These are phyloP conservation scores for Pythium catenulatum DNA, from an alignment of 352 stramenopile species.

Conservation along the genomic window DNA sequence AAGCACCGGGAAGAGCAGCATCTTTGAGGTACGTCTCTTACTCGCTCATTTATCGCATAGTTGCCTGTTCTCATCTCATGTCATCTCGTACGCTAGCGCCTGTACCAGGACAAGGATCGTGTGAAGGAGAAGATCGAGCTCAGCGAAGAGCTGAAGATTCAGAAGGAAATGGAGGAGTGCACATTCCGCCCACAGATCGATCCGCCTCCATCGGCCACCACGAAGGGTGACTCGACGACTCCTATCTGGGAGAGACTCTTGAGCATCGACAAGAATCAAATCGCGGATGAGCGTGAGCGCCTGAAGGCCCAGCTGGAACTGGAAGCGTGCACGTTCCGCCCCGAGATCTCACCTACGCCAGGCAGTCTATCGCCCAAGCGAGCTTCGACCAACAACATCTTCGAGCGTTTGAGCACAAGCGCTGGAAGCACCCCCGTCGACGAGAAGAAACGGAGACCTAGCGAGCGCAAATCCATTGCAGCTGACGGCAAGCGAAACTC, in stretches of 20 bases:
- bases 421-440: slow-evolving; percentile 56
- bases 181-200: slow-evolving; percentile 89
- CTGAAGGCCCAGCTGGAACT: slow-evolving; percentile 84
- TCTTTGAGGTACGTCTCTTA: slow-evolving; percentile 81
- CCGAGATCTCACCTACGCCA: slow-evolving; percentile 76
- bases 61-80: not conserved
- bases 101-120: slow-evolving; percentile 89
- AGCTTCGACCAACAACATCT: slow-evolving; percentile 67
- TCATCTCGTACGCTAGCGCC: slow-evolving; percentile 70
- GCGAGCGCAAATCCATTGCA: slow-evolving; percentile 40
- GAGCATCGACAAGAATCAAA: slow-evolving; percentile 88
- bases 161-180: slow-evolving; percentile 89
- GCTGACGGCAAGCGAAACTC: slow-evolving; percentile 54
- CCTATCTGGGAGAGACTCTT: slow-evolving; percentile 87
- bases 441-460: slow-evolving; percentile 63
- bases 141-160: slow-evolving; percentile 79
- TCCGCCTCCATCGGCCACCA: slow-evolving; percentile 45
- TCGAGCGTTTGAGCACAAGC: slow-evolving; percentile 68
- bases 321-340: slow-evolving; percentile 90
- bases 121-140: slow-evolving; percentile 89
- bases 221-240: slow-evolving; percentile 64
- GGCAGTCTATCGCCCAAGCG: slow-evolving; percentile 70
- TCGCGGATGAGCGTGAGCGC: slow-evolving; percentile 87
- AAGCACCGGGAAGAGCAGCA: slow-evolving; percentile 81
- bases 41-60: not conserved